Evolutionary conservation across 495 filamentous ascomycete species (phyloP), one percentile per base, ranked within the genome.

Genomic region (Aeminium ludgeri): DNA sequence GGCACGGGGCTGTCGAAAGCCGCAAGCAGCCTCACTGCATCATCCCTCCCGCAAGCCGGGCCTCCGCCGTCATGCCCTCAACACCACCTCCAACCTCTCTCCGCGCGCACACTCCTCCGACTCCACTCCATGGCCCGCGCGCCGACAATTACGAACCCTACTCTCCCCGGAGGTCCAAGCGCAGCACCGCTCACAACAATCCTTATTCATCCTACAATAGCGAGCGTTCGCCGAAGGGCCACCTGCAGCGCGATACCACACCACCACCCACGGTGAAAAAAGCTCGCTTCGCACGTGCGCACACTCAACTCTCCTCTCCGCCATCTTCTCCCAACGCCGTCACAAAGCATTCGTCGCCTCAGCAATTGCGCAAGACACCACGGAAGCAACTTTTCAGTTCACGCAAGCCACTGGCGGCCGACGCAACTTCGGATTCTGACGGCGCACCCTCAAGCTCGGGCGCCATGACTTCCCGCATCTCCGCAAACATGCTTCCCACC

Each of bases 61-160:
- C n/a, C n/a, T n/a, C n/a, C n/a, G n/a, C n/a, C n/a, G n/a, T 41
- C 30, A 77, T 77, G 70, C 62, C 74, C 48, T 61, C 74, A 32
- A 84, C 84, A 48, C 78, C 80, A 30, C 76, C 76, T 13, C 73
- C 73, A 30, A 62, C 67, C 30, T 65, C 67, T 23, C 12, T 19
- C 27, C 63, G 64, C 31, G 55, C 80, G 34, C 67, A 68, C 43
- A 76, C 78, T 30, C 85, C 85, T 35, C 65, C 73, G 35, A 80
- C 84, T 30, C 85, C 85, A 13, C 73, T 69, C 28, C 72, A 76
- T 61, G 80, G 80, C 35, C 55, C 70, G 37, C 74, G 66, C 51
- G 68, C 71, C 43, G 81, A 91, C 61, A 55, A 61, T 37, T 83
- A 75, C 59, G 71, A 79, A 46, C 79, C 80, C 18, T 84, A 78